Percentiles rank a stretch among this genome's conserved stretches.
phyloP scores from a whole-genome alignment of 2,329 filamentous ascomycete species.

The Trichoderma atroviride region DNA sequence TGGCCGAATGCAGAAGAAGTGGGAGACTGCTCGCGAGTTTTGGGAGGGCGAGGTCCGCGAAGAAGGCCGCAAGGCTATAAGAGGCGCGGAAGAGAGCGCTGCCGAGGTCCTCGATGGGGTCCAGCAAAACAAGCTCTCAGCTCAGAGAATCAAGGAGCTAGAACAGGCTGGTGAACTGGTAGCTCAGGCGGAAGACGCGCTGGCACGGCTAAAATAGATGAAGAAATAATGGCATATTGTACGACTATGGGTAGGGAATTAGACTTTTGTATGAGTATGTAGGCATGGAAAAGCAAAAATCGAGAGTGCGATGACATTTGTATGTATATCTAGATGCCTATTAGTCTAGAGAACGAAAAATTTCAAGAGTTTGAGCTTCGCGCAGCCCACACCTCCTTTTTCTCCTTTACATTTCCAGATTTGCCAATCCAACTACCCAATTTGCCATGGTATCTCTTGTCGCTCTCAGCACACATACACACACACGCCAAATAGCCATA shows the following conservation, averaged over 20 bases:
- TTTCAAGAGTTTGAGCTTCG: constrained; percentile 18
- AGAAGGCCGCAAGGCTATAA: constrained; percentile 65
- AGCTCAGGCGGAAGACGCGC: constrained; percentile 52
- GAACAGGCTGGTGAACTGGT: constrained; percentile 50
- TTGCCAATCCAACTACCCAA: constrained; percentile 6
- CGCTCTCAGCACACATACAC: constrained; percentile 6
- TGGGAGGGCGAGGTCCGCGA: constrained; percentile 70
- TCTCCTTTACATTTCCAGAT: constrained; percentile 12
- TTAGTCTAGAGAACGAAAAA: constrained; percentile 30
- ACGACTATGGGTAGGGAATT: constrained; percentile 30
- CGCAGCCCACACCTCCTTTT: constrained; percentile 10
- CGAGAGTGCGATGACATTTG: constrained; percentile 16
- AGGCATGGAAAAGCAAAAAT: not conserved
- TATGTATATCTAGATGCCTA: constrained; percentile 22
- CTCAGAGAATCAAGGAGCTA: constrained; percentile 40
- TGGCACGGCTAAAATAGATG: constrained; percentile 51
- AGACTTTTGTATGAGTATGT: constrained; percentile 20
- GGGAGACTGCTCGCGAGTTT: constrained; percentile 61
- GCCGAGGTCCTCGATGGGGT: constrained; percentile 48
- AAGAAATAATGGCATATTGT: constrained; percentile 22
- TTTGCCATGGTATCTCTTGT: constrained; percentile 24
- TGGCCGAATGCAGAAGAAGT: constrained; percentile 61
- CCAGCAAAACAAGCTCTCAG: constrained; percentile 32
- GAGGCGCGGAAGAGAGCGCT: constrained; percentile 58
- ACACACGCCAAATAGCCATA: constrained; percentile 6